These are phyloP conservation scores for Venturia carpophila DNA, from an alignment of 2,329 filamentous ascomycete species.

Conservation along the genomic window DNA sequence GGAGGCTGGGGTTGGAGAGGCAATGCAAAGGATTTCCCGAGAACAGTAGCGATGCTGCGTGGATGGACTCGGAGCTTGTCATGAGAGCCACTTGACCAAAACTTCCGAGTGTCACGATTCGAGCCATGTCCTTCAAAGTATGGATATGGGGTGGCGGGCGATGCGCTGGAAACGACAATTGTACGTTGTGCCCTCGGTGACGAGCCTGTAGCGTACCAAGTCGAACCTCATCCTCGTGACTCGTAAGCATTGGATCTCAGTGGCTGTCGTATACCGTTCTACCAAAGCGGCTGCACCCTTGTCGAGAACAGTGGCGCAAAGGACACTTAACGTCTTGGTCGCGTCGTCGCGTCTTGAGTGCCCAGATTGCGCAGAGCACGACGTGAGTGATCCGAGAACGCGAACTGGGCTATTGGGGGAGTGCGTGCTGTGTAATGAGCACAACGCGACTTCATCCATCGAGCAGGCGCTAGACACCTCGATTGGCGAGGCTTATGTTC, in stretches of 20 bases:
- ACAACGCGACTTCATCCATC: not conserved
- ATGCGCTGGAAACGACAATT: not conserved
- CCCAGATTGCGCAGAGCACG: not conserved
- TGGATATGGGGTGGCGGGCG: not conserved
- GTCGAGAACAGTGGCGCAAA: not conserved
- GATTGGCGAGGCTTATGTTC: not conserved
- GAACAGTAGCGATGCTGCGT: too few relatives aligned
- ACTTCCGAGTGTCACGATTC: too few relatives aligned
- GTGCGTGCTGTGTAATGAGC: constrained; percentile 1
- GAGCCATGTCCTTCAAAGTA: too few relatives aligned
- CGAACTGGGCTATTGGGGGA: not conserved
- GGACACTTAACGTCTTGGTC: not conserved
- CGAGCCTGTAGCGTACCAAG: not conserved
- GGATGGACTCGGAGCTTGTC: too few relatives aligned
- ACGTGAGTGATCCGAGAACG: not conserved
- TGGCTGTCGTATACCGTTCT: not conserved
- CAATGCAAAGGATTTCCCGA: too few relatives aligned
- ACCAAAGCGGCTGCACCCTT: not conserved
- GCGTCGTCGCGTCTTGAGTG: not conserved
- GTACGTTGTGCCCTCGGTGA: too few relatives aligned
- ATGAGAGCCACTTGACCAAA: too few relatives aligned
- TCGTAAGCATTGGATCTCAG: not conserved
- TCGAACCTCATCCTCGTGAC: not conserved
- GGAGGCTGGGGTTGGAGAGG: too few relatives aligned
- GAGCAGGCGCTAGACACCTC: not conserved